A percentile compares a stretch with the other conserved stretches of the same genome.
phyloP scores from a whole-genome alignment of 192 early-diverging fungal genomes.

The Rhizophagus sp. region DNA sequence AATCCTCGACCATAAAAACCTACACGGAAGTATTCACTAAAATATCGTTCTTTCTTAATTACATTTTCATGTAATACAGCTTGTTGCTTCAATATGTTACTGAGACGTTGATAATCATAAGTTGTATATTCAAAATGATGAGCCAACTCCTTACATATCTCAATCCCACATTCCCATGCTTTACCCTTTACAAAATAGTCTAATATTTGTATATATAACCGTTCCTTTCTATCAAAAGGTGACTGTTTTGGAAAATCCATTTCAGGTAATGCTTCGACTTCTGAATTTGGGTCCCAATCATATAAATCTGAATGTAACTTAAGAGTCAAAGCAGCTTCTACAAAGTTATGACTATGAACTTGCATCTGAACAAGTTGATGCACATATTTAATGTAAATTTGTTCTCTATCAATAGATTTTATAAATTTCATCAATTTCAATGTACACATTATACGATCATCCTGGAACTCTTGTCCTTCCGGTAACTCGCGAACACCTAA shows the following conservation, averaged over 20 bases:
- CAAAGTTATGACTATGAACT: conserved; percentile 49
- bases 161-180: conserved; percentile 74
- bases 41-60: conserved; percentile 53
- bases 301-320: conserved; percentile 69
- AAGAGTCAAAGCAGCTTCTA: conserved; percentile 69
- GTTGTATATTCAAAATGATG: conserved; percentile 56
- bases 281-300: conserved; percentile 56
- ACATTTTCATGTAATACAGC: conserved; percentile 54
- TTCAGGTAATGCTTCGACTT: conserved; percentile 51
- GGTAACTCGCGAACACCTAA: conserved; percentile 58
- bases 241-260: conserved; percentile 53
- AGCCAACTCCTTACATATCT: conserved; percentile 62
- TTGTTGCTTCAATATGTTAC: conserved; percentile 56
- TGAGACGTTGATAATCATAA: conserved; percentile 56
- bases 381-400: conserved; percentile 69
- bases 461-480: conserved; percentile 52
- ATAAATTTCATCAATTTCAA: conserved; percentile 69
- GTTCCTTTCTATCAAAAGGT: conserved; percentile 65
- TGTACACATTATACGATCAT: conserved; percentile 62
- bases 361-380: conserved; percentile 63
- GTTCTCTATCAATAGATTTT: conserved; percentile 54
- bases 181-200: conserved; percentile 61
- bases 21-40: conserved; percentile 70
- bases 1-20: conserved; percentile 70
- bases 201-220: conserved; percentile 59